A percentile compares a stretch with the other conserved stretches of the same genome.
These are phyloP conservation scores for Melampsora americana DNA, from an alignment of 1,284 basidiomycete species.

Conservation along the genomic window DNA sequence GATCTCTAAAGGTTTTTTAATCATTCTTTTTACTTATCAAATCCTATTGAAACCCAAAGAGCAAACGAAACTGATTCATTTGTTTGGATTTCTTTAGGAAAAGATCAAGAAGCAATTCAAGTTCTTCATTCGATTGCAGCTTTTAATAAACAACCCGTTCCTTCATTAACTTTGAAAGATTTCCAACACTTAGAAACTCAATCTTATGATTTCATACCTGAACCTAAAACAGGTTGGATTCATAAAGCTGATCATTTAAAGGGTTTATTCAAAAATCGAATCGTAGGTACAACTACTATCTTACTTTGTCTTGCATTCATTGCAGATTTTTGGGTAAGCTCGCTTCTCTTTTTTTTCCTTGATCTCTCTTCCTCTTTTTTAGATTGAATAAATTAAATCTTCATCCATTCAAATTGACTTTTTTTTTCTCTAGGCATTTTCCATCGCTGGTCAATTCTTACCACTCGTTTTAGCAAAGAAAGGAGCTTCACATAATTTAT, in stretches of 20 bases:
- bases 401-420: not conserved
- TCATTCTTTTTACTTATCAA: not conserved
- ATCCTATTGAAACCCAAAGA: not conserved
- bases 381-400: not conserved
- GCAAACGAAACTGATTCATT: not conserved
- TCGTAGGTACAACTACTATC: not conserved
- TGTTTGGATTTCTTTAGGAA: not conserved
- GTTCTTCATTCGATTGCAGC: slow-evolving; percentile 1
- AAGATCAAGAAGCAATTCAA: not conserved
- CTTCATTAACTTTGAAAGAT: not conserved
- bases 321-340: slow-evolving; percentile 1
- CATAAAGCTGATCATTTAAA: slow-evolving; percentile 1
- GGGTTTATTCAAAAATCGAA: not conserved
- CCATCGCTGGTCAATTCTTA: slow-evolving; percentile 6
- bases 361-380: too few species aligned
- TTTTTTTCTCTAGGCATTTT: not conserved
- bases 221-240: slow-evolving; percentile 3
- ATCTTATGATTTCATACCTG: not conserved
- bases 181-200: not conserved
- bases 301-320: slow-evolving; percentile 1
- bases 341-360: not conserved
- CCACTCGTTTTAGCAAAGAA: slow-evolving; percentile 1
- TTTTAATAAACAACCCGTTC: not conserved
- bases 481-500: not conserved
- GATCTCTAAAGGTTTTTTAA: not conserved